Conservation (phyloP, 805 yeast genomes). For the Starmerella bacillaris region DNA sequence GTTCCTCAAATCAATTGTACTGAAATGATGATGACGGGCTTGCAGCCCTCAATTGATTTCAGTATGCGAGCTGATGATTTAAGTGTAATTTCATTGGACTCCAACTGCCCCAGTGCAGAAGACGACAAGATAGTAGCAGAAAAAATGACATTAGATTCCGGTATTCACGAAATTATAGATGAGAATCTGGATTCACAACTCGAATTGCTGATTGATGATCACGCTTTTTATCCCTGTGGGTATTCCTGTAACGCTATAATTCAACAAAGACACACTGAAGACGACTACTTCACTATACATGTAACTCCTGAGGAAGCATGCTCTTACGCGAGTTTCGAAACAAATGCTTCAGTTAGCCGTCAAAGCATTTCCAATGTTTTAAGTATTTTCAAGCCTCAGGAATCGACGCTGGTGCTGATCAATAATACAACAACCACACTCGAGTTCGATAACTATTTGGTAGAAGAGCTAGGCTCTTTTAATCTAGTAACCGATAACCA, state of each 20-base stretch:
- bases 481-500: too few species aligned
- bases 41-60: neutral
- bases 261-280: too few species aligned
- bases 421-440: neutral
- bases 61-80: neutral
- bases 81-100: constrained; percentile 19
- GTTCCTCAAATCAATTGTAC: neutral
- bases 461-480: too few species aligned
- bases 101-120: neutral
- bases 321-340: constrained; percentile 92
- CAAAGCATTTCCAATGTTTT: constrained; percentile 33
- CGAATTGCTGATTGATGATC: constrained; percentile 83
- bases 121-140: neutral
- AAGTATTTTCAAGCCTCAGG: constrained; percentile 51
- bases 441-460: neutral
- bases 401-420: constrained; percentile 37
- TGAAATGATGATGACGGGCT: constrained; percentile 1
- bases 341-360: constrained; percentile 42
- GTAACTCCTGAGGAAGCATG: constrained; percentile 88
- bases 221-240: constrained; percentile 87
- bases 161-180: constrained; percentile 43
- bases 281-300: constrained; percentile 64
- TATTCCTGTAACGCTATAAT: constrained; percentile 68
- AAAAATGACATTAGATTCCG: constrained; percentile 39
- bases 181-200: constrained; percentile 20